Conservation (phyloP, 2,329 filamentous ascomycete genomes). For the Calonectria pseudoturangicola region DNA sequence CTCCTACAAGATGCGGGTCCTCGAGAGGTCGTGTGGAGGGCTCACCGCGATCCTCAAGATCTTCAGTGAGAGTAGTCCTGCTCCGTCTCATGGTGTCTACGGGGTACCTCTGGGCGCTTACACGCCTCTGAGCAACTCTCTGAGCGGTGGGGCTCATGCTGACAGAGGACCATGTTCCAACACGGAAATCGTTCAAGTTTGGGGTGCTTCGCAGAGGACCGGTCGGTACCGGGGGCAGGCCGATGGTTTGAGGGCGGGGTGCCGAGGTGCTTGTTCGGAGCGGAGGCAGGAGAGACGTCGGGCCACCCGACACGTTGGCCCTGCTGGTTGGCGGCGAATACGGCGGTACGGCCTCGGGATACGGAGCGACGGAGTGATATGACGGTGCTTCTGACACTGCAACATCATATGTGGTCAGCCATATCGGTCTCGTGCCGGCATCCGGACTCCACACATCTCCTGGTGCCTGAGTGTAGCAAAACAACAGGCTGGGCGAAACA, state of each 20-base stretch:
- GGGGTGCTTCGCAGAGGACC: conserved; percentile 61
- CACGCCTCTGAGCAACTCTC: conserved; percentile 78
- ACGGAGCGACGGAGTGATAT: conserved; percentile 74
- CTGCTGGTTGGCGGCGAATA: conserved; percentile 65
- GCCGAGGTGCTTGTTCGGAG: conserved; percentile 51
- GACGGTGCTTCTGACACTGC: conserved; percentile 79
- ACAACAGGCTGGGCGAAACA: conserved; percentile 31
- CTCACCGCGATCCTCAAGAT: conserved; percentile 42
- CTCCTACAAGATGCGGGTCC: conserved; percentile 81
- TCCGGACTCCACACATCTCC: conserved; percentile 31
- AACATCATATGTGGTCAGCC: conserved; percentile 43
- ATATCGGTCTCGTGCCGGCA: conserved; percentile 45
- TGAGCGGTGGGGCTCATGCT: conserved; percentile 72
- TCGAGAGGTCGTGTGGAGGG: conserved; percentile 71
- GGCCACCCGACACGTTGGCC: conserved; percentile 41
- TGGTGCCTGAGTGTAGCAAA: conserved; percentile 16
- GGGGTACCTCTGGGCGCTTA: conserved; percentile 65
- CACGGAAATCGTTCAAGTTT: conserved; percentile 72
- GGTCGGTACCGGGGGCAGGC: conserved; percentile 71
- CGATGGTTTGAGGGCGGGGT: conserved; percentile 61
- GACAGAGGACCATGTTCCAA: conserved; percentile 77
- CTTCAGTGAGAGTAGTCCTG: conserved; percentile 47
- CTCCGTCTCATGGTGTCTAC: conserved; percentile 52
- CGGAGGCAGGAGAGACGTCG: conserved; percentile 47
- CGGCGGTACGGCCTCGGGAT: conserved; percentile 68